phyloP scores from a whole-genome alignment of 164 flowering plant genomes.

The Tetrastigma voinierianum region DNA sequence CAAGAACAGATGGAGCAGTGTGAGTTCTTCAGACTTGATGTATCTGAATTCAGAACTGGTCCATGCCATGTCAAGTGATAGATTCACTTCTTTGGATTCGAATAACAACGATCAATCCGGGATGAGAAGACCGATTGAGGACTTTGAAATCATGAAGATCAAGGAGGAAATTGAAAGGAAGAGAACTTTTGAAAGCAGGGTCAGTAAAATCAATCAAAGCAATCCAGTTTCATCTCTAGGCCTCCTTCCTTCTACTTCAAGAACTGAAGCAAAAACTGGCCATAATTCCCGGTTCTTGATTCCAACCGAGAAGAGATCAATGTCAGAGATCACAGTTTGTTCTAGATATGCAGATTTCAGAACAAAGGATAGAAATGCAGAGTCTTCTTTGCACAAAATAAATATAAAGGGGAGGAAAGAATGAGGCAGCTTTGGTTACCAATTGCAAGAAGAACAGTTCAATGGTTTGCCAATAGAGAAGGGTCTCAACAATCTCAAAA shows the following conservation, averaged over 20 bases:
- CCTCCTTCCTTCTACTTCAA: conserved; percentile 6
- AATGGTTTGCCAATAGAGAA: conserved; percentile 37
- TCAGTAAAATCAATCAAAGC: not conserved
- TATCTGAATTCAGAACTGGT: conserved; percentile 23
- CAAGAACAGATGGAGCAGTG: conserved; percentile 24
- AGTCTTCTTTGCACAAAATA: not conserved
- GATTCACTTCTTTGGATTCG: conserved; percentile 8
- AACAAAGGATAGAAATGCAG: conserved; percentile 1
- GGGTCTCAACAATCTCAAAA: conserved; percentile 17
- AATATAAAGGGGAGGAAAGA: conserved; percentile 31
- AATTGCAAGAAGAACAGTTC: conserved; percentile 36
- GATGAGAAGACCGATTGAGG: conserved; percentile 3
- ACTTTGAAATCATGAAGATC: conserved; percentile 2
- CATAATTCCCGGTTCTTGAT: not conserved
- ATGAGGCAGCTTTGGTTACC: conserved; percentile 41
- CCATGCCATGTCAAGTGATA: conserved; percentile 3
- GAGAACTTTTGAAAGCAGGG: conserved; percentile 7
- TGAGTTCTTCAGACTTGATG: conserved; percentile 17
- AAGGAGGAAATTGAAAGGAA: conserved; percentile 20
- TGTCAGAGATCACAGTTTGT: conserved; percentile 20
- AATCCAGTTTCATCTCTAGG: too few species aligned
- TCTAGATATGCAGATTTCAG: conserved; percentile 13
- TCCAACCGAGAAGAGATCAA: conserved; percentile 19
- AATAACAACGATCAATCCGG: not conserved
- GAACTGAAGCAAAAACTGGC: not conserved